Percentiles rank a stretch among this genome's conserved stretches.
Conservation (phyloP, 2,329 filamentous ascomycete genomes). For the Phoma sp. region DNA sequence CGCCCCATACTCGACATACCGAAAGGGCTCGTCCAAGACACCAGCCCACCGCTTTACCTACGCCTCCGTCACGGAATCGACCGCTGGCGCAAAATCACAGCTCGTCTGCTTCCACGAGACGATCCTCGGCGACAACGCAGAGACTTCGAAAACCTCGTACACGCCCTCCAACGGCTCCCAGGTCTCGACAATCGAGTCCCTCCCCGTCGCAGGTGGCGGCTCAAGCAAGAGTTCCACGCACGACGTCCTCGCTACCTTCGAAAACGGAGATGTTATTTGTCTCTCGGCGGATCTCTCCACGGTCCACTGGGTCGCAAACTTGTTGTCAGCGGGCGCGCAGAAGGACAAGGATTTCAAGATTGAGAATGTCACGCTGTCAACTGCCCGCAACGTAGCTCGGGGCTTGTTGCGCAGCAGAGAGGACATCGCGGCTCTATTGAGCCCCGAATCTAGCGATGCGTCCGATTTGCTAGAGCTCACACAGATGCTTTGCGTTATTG, state of each 20-base stretch:
- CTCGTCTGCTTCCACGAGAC: conserved; percentile 64
- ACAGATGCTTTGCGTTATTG: conserved; percentile 45
- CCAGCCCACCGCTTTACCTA: conserved; percentile 64
- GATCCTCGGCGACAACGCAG: conserved; percentile 42
- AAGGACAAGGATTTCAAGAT: conserved; percentile 31
- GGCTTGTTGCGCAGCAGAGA: conserved; percentile 55
- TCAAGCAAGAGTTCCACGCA: conserved; percentile 33
- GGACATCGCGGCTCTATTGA: conserved; percentile 52
- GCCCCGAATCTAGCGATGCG: conserved; percentile 34
- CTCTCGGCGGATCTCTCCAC: conserved; percentile 62
- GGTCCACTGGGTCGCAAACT: conserved; percentile 42
- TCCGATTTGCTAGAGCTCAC: conserved; percentile 46
- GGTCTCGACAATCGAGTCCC: conserved; percentile 41
- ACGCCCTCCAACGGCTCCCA: conserved; percentile 33
- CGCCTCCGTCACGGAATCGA: conserved; percentile 57
- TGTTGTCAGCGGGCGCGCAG: conserved; percentile 27
- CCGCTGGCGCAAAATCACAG: conserved; percentile 56
- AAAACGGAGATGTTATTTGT: conserved; percentile 67
- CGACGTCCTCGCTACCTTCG: conserved; percentile 65
- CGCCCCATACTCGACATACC: conserved; percentile 65
- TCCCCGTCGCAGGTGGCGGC: conserved; percentile 35
- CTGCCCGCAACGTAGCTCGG: conserved; percentile 50
- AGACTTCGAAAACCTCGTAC: conserved; percentile 45
- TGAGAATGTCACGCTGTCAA: conserved; percentile 44
- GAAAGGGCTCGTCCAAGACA: conserved; percentile 54